Evolutionary conservation across 495 filamentous ascomycete species (phyloP).

Genomic region (Penicillium taxi): DNA sequence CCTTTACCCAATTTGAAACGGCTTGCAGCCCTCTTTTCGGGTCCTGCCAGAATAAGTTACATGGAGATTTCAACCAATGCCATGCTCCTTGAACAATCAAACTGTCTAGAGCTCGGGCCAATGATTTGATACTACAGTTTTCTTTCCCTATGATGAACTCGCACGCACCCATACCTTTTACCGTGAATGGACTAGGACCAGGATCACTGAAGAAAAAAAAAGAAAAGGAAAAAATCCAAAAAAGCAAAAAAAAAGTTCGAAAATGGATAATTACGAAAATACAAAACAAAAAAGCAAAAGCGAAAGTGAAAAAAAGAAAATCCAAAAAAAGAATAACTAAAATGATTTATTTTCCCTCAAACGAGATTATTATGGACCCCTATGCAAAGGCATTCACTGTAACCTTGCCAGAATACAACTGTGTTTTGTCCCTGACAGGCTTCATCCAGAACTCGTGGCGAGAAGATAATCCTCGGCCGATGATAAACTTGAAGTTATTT

Average conservation of each 20-base stretch:
- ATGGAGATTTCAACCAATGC: constrained; percentile 27
- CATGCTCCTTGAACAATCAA: constrained; percentile 26
- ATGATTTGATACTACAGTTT: constrained; percentile 26
- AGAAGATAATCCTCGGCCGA: constrained; percentile 11
- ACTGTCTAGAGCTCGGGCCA: constrained; percentile 16
- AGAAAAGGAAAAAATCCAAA: constrained; percentile 2
- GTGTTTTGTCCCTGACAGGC: constrained; percentile 29
- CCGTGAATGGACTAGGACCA: constrained; percentile 6
- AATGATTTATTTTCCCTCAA: too few relatives aligned
- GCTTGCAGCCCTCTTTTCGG: constrained; percentile 20
- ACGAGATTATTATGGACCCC: too few relatives aligned
- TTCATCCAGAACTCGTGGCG: constrained; percentile 31
- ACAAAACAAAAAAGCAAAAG: too few relatives aligned
- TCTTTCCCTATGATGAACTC: constrained; percentile 11
- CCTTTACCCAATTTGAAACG: constrained; percentile 10
- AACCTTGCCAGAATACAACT: constrained; percentile 22
- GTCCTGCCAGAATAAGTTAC: constrained; percentile 26
- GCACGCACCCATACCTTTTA: constrained; percentile 5
- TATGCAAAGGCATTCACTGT: constrained; percentile 22
- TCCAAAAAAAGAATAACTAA: too few relatives aligned
- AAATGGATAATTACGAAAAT: not conserved
- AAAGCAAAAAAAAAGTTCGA: too few relatives aligned
- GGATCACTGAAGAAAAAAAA: constrained; percentile 9
- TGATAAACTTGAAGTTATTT: constrained; percentile 14
- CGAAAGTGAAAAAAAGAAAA: too few relatives aligned